phyloP scores from a whole-genome alignment of 1,284 basidiomycete genomes.

The Ceratobasidium sp. region DNA sequence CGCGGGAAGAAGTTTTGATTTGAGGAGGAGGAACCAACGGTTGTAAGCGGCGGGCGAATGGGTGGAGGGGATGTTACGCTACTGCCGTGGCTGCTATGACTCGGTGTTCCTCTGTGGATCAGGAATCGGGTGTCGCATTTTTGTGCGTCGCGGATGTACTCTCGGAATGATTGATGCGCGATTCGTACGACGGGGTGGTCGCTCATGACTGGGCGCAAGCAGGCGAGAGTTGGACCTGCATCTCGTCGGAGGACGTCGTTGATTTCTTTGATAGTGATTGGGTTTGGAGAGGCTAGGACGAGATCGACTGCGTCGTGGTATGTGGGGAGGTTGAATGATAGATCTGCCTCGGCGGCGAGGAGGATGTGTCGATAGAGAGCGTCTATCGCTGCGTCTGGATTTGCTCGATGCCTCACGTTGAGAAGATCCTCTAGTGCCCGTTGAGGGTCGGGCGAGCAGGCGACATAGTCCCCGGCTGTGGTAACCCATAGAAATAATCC shows the following conservation, averaged over 20 bases:
- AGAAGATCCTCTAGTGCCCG: conserved; percentile 9
- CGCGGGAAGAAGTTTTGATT: background rate
- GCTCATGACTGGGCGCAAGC: background rate
- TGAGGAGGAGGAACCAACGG: background rate
- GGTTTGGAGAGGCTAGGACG: background rate
- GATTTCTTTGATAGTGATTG: background rate
- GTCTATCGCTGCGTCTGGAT: conserved; percentile 29
- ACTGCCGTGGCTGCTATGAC: background rate
- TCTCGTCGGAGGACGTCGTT: background rate
- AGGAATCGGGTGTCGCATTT: conserved; percentile 32
- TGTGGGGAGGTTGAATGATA: background rate
- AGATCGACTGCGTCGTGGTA: conserved; percentile 13
- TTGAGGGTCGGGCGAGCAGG: background rate
- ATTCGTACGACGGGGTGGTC: conserved; percentile 14
- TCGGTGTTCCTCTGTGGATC: background rate
- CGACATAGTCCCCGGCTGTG: conserved; percentile 22
- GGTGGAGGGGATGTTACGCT: background rate
- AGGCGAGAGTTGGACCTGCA: background rate
- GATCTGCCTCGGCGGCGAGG: background rate
- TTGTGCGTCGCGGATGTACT: conserved; percentile 11
- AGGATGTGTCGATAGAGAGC: conserved; percentile 19
- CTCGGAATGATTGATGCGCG: conserved; percentile 27
- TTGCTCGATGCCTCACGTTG: background rate
- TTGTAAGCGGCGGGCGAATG: no score
- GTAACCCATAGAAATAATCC: conserved; percentile 28